Evolutionary conservation across 148 eudicot species (phyloP).

Genomic region (Chenopodium suecicum): DNA sequence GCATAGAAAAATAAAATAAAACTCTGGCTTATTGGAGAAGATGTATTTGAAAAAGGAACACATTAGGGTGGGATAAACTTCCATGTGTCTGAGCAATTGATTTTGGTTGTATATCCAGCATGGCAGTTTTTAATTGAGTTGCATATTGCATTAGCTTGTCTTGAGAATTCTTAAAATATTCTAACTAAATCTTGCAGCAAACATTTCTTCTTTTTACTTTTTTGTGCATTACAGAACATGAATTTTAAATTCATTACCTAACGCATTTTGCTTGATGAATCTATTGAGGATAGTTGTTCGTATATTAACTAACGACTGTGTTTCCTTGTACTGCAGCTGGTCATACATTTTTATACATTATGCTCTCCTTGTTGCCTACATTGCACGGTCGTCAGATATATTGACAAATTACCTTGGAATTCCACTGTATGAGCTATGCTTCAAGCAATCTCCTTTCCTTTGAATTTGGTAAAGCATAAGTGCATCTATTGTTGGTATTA

Average conservation of each 20-base stretch:
- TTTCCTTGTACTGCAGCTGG: constrained; percentile 71
- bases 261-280: not conserved
- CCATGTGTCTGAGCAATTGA: not conserved
- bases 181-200: not conserved
- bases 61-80: not conserved
- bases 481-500: not conserved
- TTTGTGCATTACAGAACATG: not conserved
- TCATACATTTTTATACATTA: constrained; percentile 89
- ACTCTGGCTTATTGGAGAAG: not conserved
- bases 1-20: not conserved
- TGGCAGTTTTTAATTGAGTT: not conserved
- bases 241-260: not conserved
- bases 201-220: not conserved
- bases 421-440: constrained; percentile 64
- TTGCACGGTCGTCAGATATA: constrained; percentile 88
- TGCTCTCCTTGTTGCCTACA: constrained; percentile 91
- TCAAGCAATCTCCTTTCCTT: constrained; percentile 14
- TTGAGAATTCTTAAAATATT: not conserved
- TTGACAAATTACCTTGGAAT: constrained; percentile 79
- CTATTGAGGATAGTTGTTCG: not conserved
- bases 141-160: not conserved
- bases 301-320: constrained; percentile 19
- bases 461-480: not conserved
- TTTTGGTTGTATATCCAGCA: not conserved
- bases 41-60: not conserved